These are phyloP conservation scores for Sporothrix curviconia DNA, from an alignment of 2,329 filamentous ascomycete species.

Conservation along the genomic window DNA sequence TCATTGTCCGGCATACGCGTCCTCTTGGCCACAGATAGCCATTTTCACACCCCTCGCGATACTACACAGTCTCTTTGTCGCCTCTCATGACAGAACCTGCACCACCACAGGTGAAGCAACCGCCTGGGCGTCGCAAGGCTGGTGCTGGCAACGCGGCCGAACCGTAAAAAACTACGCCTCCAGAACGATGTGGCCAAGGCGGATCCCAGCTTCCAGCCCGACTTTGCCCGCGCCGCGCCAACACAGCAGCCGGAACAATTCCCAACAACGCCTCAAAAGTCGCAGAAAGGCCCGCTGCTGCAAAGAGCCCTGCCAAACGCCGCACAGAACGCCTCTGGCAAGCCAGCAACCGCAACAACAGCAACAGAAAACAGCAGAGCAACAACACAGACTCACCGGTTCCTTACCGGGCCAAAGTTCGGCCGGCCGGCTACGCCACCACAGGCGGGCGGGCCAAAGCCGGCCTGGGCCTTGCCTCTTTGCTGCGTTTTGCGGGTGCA, in stretches of 20 bases:
- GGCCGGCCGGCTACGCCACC: constrained; percentile 40
- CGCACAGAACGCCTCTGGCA: constrained; percentile 23
- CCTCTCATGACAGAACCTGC: constrained; percentile 29
- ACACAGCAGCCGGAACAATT: background rate
- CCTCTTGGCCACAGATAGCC: background rate
- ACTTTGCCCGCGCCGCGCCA: constrained; percentile 19
- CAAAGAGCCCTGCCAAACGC: constrained; percentile 24
- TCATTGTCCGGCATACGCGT: background rate
- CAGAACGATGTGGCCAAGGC: constrained; percentile 42
- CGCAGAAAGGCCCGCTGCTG: constrained; percentile 8
- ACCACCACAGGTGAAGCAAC: constrained; percentile 23
- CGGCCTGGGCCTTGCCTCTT: constrained; percentile 24
- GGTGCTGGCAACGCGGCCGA: constrained; percentile 29
- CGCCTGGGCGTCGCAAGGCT: constrained; percentile 36
- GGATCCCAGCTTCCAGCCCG: constrained; percentile 31
- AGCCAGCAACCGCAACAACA: constrained; percentile 26
- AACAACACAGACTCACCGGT: constrained; percentile 37
- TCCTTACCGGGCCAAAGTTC: constrained; percentile 30
- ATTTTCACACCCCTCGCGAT: background rate
- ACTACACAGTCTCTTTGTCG: background rate
- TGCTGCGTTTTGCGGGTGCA: constrained; percentile 77
- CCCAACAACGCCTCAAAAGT: constrained; percentile 17
- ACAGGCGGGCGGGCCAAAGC: constrained; percentile 38
- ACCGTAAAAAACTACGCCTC: constrained; percentile 53
- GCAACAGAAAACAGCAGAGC: constrained; percentile 26